Evolutionary conservation across 1,139 yeast genomes (phyloP), one percentile per base, ranked within the genome.

Genomic region (Pichia sp.): DNA sequence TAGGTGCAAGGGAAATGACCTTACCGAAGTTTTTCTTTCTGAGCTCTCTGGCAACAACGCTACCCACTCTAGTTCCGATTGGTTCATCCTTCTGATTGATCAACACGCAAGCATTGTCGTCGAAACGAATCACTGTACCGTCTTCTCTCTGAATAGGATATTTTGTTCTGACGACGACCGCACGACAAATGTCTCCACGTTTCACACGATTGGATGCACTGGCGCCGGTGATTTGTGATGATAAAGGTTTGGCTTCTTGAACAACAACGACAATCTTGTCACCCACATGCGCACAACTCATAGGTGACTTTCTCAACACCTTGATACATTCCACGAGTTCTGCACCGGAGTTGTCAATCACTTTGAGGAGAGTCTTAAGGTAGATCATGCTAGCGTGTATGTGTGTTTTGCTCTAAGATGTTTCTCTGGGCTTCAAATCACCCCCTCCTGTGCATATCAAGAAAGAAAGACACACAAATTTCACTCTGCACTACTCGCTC

Each of bases 51-150:
- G 96, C 95, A 25, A 91, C 96, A 40, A 86, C 94, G 31, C 91
- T 81, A 42, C 86, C 76, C 28, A 91, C 87, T 73, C 98, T 82
- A 28, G 96, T 84, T 11, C 98, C 99, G 42, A 91, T 72, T 8
- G 97, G 96, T 59, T 93, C 98, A 51, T 80, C 81, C 52, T 71
- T 74, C 65, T 88, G 88, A 66, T 91, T 89, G 49, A 91, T 77
- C 59, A 91, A 73, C 28, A 93, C 97, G 68, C 97, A 89, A 1
- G 98, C 98, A 62, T 91, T 91, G 64, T 91, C 99, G 60, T 91
- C 96, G 60, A 91, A 91, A 53, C 87, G 71, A 31, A 91, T 73
- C 20, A 79, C 78, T 7, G 95, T 74, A 3, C 99, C 99, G 59
- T 93, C 97, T 3, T 80, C 73, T 60, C 99, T 78, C 60, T 75